Base-by-base conservation (phyloP, 371 early-diverging fungal species). In the Mucor velutinosus region DNA sequence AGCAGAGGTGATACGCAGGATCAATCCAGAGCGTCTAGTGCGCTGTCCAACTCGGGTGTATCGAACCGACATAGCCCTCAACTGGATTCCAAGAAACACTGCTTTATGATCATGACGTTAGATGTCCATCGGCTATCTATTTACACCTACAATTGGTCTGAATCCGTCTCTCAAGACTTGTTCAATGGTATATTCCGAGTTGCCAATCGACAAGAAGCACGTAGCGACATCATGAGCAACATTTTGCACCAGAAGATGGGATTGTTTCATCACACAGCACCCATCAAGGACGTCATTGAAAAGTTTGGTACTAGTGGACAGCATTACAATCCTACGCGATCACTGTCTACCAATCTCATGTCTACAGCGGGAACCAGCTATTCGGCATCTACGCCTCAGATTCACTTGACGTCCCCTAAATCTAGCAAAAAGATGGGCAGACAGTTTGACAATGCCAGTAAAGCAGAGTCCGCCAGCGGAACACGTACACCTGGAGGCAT, bases 191-290 rank as follows among this genome's bases (percentile, higher is more conserved):
- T 81, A 7, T 63, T 62, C 27, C 76, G 69, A 11, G 55, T 73
- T 25, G 70, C 73, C 0, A 60, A 55, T n/a, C 82, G 88, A 71
- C 88, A 89, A 64, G 78, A 78, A 67, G 75, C 84, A 32, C 84
- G 91, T 1, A 83, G 75, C 66, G 66, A 76, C 55, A 67, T 90
- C 0, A 73, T 91, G 14, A 75, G 78, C 63, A 88, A 84, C 56
- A 87, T 91, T 39, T 58, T 91, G 27, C 83, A 88, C 59, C 91
- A 91, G 66, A 91, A 91, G 62, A 87, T 91, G 87, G 91, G 91
- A 0, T 67, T 89, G 3, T 91, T 91, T 70, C 87, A 90, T 66
- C 89, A 90, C 64, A 70, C 77, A 2, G 30, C 74, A 62, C 56
- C 79, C 29, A 59, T 82, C 41, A 67, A 68, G 25, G 23, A 63